Evolutionary conservation across 2,329 filamentous ascomycete genomes (phyloP), one percentile per base, ranked within the genome.

Genomic region (Knufia fluminis): DNA sequence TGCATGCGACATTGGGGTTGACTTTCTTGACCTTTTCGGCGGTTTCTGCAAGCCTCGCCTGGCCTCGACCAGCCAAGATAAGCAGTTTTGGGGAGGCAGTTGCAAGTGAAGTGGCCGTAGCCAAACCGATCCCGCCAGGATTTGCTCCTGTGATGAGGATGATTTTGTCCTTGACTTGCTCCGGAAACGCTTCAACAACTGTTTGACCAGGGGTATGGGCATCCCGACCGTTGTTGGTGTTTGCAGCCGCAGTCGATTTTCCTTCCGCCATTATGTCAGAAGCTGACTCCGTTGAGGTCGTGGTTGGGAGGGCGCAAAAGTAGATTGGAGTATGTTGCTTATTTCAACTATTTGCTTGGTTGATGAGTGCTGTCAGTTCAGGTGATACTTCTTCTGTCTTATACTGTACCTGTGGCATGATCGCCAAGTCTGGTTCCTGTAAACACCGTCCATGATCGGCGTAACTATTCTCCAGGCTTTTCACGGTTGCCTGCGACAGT

Each of bases 121-220:
- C 54, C 16, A 60, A 61, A 17, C 68, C 70, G 33, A 73, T 61
- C 1, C 61, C 62, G 26, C 62, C 61, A 7, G 63, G 64, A 16
- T 65, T 66, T 6, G 66, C 63, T 9, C 70, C 68, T 9, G 67
- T 71, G 33, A 71, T 66, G 17, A 74, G 62, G 24, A 74, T 58
- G 24, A 54, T 49, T 40, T 63, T 66, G 42, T 52, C 54, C 32
- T 50, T 50, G 10, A 62, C 59, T 31, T 52, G 46, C 10, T 47
- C 42, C 1, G 57, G 42, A 51, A 63, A 62, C 1, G 46, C 52
- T 8, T 48, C 49, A 4, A 55, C 57, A 43, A 45, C 41, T 10
- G 23, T 19, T 20, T 28, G 28, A 4, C 23, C 41, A 23, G 41
- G 24, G 6, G 41, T 45, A n/a, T 28, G 23, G 4, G 16, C 4